phyloP scores from a whole-genome alignment of 169 alveolate genomes.

The Toxoplasma gondii region DNA sequence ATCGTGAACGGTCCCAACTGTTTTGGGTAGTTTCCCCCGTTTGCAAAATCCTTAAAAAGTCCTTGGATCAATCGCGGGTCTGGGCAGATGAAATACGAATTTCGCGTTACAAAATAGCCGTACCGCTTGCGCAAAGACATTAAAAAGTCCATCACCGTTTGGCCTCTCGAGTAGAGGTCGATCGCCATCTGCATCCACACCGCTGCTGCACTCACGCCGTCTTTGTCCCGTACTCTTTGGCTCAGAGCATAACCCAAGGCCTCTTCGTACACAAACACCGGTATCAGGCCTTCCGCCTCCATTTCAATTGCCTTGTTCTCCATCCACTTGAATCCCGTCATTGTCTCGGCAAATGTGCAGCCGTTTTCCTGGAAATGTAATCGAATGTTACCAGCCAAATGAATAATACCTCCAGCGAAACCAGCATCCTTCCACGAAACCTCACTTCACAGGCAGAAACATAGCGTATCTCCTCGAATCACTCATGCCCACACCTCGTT shows the following conservation, averaged over 20 bases:
- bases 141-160: conserved; percentile 69
- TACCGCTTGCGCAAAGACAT: conserved; percentile 69
- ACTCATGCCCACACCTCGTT: no score
- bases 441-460: neutral
- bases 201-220: conserved; percentile 86
- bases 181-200: conserved; percentile 77
- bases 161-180: conserved; percentile 70
- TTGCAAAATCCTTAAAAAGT: conserved; percentile 76
- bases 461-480: neutral
- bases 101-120: conserved; percentile 79
- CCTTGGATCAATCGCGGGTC: conserved; percentile 70
- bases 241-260: conserved; percentile 81
- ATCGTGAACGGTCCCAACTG: conserved; percentile 74
- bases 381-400: no score
- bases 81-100: conserved; percentile 75
- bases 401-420: neutral
- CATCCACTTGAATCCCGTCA: conserved; percentile 85
- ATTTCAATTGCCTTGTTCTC: conserved; percentile 75
- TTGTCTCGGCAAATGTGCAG: conserved; percentile 71
- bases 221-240: conserved; percentile 78
- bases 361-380: conserved; percentile 60
- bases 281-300: conserved; percentile 55
- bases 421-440: neutral
- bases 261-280: conserved; percentile 79
- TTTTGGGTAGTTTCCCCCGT: conserved; percentile 68